A percentile compares a stretch with the other conserved stretches of the same genome.
These are phyloP conservation scores for Hericium alpestre DNA, from an alignment of 768 basidiomycete species.

Conservation along the genomic window DNA sequence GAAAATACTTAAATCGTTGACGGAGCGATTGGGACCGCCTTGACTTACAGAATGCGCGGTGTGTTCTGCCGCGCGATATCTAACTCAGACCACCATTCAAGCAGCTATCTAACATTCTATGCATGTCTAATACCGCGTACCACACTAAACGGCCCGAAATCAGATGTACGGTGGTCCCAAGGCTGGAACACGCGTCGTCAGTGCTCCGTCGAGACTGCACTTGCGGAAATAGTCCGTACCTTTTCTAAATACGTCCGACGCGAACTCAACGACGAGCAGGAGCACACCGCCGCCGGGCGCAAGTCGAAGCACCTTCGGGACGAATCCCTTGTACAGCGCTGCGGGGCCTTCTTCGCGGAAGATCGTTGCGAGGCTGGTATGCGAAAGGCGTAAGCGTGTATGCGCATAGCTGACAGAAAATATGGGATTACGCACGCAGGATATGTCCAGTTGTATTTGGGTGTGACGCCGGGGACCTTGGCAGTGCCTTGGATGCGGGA, in stretches of 20 bases:
- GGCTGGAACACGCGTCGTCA: not conserved
- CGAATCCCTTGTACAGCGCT: conserved; percentile 89
- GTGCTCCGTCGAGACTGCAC: not conserved
- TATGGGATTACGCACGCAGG: conserved; percentile 42
- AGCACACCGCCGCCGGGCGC: conserved; percentile 94
- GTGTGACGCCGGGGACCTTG: conserved; percentile 54
- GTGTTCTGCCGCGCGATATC: not conserved
- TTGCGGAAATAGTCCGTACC: conserved; percentile 28
- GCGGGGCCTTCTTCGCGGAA: conserved; percentile 76
- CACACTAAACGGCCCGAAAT: not conserved
- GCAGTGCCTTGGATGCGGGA: conserved; percentile 81
- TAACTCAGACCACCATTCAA: not conserved
- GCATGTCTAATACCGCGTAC: not conserved
- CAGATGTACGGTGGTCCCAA: conserved; percentile 1
- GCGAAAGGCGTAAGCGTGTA: not conserved
- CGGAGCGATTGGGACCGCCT: not conserved
- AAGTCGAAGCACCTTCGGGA: conserved; percentile 87
- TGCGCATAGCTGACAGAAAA: not conserved
- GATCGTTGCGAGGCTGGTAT: conserved; percentile 52
- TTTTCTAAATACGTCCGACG: conserved; percentile 63
- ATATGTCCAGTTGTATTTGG: conserved; percentile 96
- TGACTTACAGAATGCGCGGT: not conserved
- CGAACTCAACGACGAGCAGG: conserved; percentile 88
- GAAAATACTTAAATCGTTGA: not conserved
- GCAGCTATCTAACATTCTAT: not conserved